Base-by-base conservation (phyloP, 805 yeast genomes). In the Yarrowia sp. region DNA sequence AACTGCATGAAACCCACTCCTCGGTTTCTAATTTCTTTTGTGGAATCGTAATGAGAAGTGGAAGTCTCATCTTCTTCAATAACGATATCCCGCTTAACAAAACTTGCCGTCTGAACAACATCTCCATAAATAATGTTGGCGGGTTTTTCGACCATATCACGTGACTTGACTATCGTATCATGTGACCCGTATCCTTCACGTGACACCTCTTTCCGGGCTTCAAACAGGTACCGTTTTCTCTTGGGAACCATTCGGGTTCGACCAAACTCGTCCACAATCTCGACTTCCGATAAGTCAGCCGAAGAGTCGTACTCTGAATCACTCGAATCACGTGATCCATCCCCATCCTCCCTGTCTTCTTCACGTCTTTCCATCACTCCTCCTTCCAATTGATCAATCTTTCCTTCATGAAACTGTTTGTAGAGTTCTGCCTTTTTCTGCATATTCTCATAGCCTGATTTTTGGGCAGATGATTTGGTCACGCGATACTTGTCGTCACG, bases 1-100 rank as follows among this genome's bases (percentile, higher is more conserved):
- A 55, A 55, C 34, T 55, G 63, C 63, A 55, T 55, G n/a, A 55
- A 55, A 7, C 63, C 63, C 14, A 55, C 63, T 12, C 63, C 63
- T 0, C 47, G 63, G 14, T 30, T 55, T 10, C 63, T 4, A 8
- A 40, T 55, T 30, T 55, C 63, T n/a, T 55, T 55, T 12, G 63
- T 55, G 1, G 63, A 55, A 24, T 55, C 63, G 20, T 40, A 55
- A 13, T 40, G 47, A 15, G 34, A 10, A 0, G n/a, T 55, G 10
- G 36, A n/a, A 2, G 36, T 15, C 24, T 42, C 47, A n/a, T 24
- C 5, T 24, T 55, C 47, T 3, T 55, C 24, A 2, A 10, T 7
- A 12, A 55, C 40, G n/a, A 33, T 12, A 30, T 39, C 40, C 4
- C 40, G 30, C 7, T 24, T 13, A 3, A 30, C n/a, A 12, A 55